A percentile compares a stretch with the other conserved stretches of the same genome.
Conservation (phyloP, 169 alveolate genomes). For the Cryptosporidium muris region DNA sequence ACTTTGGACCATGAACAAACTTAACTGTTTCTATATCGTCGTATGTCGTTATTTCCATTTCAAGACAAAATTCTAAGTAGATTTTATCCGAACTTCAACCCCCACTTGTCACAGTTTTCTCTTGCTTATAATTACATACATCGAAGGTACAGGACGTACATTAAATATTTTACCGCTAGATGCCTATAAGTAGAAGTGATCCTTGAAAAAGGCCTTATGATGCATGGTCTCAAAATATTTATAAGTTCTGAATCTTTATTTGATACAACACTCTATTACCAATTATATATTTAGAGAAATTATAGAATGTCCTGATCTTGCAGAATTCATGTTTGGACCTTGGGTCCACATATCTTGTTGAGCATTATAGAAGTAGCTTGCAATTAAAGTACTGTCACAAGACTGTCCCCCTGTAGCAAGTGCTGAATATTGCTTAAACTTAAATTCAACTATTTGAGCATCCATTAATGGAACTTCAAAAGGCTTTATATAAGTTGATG, state of each 20-base stretch:
- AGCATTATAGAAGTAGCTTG: constrained; percentile 18
- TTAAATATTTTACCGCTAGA: no score
- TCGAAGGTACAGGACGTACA: no score
- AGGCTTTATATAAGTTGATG: constrained; percentile 39
- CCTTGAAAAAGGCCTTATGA: constrained; percentile 3
- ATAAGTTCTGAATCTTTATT: no score
- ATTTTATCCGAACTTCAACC: neutral
- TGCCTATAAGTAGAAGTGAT: neutral
- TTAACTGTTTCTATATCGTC: constrained; percentile 49
- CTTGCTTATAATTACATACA: no score
- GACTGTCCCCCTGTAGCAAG: constrained; percentile 56
- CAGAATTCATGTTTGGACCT: constrained; percentile 38
- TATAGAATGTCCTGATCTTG: constrained; percentile 60
- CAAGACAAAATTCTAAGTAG: neutral
- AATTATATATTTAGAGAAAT: constrained; percentile 22
- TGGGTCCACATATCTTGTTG: constrained; percentile 40
- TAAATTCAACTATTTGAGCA: constrained; percentile 15
- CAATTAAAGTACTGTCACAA: constrained; percentile 6
- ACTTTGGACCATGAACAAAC: constrained; percentile 59
- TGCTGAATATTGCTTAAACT: constrained; percentile 38
- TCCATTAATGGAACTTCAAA: neutral
- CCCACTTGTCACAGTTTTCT: no score
- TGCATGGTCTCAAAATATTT: neutral
- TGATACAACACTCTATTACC: neutral
- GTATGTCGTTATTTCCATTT: constrained; percentile 52